Percentiles rank a stretch among this genome's conserved stretches.
These are phyloP conservation scores for Cladorrhinum samala DNA, from an alignment of 495 filamentous ascomycete genomes.

Conservation along the genomic window DNA sequence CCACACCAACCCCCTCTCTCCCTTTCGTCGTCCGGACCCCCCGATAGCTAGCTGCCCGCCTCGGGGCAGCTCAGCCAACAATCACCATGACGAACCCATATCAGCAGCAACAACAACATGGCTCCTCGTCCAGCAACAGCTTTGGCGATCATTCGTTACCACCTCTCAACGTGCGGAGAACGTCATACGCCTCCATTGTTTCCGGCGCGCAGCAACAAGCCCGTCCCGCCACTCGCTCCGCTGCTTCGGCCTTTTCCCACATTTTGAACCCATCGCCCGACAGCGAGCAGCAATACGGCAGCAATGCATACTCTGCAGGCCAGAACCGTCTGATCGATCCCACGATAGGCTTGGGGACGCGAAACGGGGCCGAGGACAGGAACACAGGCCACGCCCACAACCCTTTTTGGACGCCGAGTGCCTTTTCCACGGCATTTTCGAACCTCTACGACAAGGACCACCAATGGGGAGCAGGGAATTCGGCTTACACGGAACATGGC, in stretches of 20 bases:
- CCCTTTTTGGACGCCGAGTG: not conserved
- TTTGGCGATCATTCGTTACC: conserved; percentile 15
- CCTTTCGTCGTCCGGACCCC: not conserved
- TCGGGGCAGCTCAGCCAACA: conserved; percentile 5
- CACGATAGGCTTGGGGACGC: conserved; percentile 13
- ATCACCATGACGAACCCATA: conserved; percentile 33
- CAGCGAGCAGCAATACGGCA: conserved; percentile 30
- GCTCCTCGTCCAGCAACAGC: conserved; percentile 7
- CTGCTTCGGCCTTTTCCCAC: conserved; percentile 49
- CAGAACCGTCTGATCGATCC: conserved; percentile 10
- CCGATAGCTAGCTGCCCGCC: conserved; percentile 6
- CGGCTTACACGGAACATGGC: too few relatives aligned
- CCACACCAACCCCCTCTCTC: not conserved
- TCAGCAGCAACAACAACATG: conserved; percentile 12
- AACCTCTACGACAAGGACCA: not conserved
- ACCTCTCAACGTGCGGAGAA: conserved; percentile 31
- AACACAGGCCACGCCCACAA: not conserved
- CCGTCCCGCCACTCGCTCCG: conserved; percentile 23
- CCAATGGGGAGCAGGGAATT: too few relatives aligned
- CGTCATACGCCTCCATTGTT: conserved; percentile 78
- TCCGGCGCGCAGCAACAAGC: conserved; percentile 44
- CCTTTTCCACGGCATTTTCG: not conserved
- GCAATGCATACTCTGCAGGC: conserved; percentile 28
- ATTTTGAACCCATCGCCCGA: conserved; percentile 51
- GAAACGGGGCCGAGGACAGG: conserved; percentile 6